Evolutionary conservation across 177 flowering plant species (phyloP).

Genomic region (Vitis hybrid): DNA sequence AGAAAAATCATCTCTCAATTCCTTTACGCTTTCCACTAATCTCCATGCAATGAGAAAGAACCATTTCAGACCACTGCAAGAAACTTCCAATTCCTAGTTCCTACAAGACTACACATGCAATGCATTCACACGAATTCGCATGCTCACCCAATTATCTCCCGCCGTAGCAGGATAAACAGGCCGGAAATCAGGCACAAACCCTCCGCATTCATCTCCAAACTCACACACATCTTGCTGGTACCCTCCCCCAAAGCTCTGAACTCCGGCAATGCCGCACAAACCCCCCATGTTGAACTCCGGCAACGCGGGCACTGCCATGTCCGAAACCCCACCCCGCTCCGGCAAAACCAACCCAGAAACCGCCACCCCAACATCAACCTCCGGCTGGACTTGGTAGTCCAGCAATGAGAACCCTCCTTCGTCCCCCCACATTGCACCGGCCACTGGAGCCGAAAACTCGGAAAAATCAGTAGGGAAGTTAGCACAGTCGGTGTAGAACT

Average conservation of each 20-base stretch:
- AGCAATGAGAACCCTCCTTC: constrained; percentile 10
- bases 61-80: too few species aligned
- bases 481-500: constrained; percentile 14
- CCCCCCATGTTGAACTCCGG: constrained; percentile 5
- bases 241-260: constrained; percentile 10
- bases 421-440: constrained; percentile 14
- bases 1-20: too few species aligned
- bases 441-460: constrained; percentile 8
- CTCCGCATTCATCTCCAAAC: constrained; percentile 25
- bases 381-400: constrained; percentile 8
- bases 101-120: too few species aligned
- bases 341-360: constrained; percentile 13
- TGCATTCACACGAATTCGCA: too few species aligned
- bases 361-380: neutral
- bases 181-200: constrained; percentile 19
- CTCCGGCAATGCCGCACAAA: neutral
- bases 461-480: constrained; percentile 12
- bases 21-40: too few species aligned
- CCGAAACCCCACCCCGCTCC: constrained; percentile 16
- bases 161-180: constrained; percentile 10
- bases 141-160: constrained; percentile 32
- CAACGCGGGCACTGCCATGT: constrained; percentile 10
- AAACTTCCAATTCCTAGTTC: too few species aligned
- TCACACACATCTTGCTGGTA: constrained; percentile 12
- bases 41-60: too few species aligned